Percentiles rank a stretch among this genome's conserved stretches.
Evolutionary conservation across 2,329 filamentous ascomycete genomes (phyloP).

Genomic region (Trichoderma arundinaceum): DNA sequence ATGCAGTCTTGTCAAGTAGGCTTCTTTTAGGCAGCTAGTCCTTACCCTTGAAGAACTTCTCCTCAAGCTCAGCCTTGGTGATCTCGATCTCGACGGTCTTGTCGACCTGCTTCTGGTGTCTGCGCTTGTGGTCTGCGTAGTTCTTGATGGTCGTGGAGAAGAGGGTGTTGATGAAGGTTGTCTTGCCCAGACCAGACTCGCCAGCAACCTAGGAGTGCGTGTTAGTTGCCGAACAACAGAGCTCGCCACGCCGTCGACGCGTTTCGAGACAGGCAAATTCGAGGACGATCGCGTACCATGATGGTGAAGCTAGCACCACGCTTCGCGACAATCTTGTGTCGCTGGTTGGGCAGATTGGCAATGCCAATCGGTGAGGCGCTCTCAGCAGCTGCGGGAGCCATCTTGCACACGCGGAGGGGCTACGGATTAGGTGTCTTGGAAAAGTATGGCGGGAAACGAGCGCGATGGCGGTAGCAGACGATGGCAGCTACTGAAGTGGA

Average conservation of each 20-base stretch:
- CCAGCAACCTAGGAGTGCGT: conserved; percentile 78
- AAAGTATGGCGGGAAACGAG: conserved; percentile 21
- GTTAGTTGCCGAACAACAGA: conserved; percentile 6
- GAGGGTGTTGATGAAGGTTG: conserved; percentile 99
- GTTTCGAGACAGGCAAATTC: conserved; percentile 27
- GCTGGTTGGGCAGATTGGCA: conserved; percentile 75
- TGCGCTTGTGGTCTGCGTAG: conserved; percentile 99
- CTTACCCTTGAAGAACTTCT: conserved; percentile 99
- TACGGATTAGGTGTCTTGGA: conserved; percentile 28
- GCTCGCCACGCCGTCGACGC: conserved; percentile 17
- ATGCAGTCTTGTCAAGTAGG: background rate
- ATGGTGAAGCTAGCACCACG: conserved; percentile 98
- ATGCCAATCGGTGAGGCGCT: conserved; percentile 74
- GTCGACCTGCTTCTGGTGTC: conserved; percentile 99
- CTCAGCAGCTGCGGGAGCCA: conserved; percentile 64
- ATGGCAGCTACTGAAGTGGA: conserved; percentile 20
- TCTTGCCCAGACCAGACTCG: conserved; percentile 98
- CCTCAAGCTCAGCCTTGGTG: conserved; percentile 98
- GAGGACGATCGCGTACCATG: conserved; percentile 70
- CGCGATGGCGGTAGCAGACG: conserved; percentile 20
- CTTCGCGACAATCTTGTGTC: conserved; percentile 76
- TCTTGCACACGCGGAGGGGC: conserved; percentile 44
- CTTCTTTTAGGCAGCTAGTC: background rate
- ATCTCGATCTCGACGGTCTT: conserved; percentile 99
- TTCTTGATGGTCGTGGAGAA: conserved; percentile 99